phyloP scores from a whole-genome alignment of 176 grass and related monocot genomes.

The Saccharum spontaneum region DNA sequence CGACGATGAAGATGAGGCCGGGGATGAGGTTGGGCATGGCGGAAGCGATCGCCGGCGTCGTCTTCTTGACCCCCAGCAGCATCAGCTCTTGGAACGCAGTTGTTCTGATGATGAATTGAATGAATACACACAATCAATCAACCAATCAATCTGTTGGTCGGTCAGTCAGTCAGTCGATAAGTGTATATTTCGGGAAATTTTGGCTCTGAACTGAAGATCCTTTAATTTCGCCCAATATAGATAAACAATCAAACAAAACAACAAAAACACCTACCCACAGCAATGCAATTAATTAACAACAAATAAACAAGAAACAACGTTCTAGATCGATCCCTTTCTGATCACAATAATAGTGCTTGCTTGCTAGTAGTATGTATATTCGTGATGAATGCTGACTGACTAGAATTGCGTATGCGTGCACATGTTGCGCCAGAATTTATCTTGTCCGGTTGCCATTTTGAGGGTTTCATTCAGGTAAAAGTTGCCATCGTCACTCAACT shows the following conservation, averaged over 20 bases:
- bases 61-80: slow-evolving; percentile 57
- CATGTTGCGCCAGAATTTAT: neutral
- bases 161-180: neutral
- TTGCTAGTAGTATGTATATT: neutral
- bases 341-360: neutral
- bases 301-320: neutral
- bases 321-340: no score
- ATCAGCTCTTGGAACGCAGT: slow-evolving; percentile 54
- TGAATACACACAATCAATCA: neutral
- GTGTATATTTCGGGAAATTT: no score
- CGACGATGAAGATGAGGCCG: slow-evolving; percentile 64
- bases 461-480: neutral
- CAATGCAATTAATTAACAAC: no score
- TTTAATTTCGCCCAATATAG: neutral
- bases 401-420: neutral
- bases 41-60: slow-evolving; percentile 58
- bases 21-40: slow-evolving; percentile 69
- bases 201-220: neutral
- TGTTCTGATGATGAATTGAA: slow-evolving; percentile 26
- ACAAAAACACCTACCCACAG: neutral
- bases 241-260: neutral
- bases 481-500: neutral
- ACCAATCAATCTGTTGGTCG: neutral
- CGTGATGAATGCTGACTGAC: neutral
- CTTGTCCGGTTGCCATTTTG: neutral